These are phyloP conservation scores for Saitozyma podzolica DNA, from an alignment of 768 basidiomycete species.

Conservation along the genomic window DNA sequence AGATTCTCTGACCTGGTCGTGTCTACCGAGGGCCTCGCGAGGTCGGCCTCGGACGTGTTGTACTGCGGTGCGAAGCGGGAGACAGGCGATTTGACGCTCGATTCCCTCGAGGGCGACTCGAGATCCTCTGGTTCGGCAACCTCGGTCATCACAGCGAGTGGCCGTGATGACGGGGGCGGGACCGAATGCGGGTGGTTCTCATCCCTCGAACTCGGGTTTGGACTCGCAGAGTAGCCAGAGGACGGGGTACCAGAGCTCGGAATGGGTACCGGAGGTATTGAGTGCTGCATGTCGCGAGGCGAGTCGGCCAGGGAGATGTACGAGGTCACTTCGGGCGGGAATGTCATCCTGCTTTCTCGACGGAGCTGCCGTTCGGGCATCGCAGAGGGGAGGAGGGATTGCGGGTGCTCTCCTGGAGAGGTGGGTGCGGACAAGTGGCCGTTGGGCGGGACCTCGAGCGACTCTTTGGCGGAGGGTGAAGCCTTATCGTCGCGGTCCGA, in stretches of 20 bases:
- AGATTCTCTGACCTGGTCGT: not conserved
- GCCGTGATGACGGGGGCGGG: slow-evolving; percentile 3
- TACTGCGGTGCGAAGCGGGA: no score
- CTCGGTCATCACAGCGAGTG: no score
- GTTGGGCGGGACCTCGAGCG: no score
- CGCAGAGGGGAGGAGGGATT: slow-evolving; percentile 33
- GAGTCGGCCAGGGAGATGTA: slow-evolving; percentile 39
- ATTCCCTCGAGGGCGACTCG: no score
- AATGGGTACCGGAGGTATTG: slow-evolving; percentile 6
- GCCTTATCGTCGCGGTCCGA: slow-evolving; percentile 38
- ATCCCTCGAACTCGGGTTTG: not conserved
- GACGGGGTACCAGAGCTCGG: slow-evolving; percentile 8
- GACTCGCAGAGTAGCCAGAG: not conserved
- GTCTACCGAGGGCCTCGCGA: not conserved
- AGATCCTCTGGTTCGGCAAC: no score
- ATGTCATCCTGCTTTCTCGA: slow-evolving; percentile 37
- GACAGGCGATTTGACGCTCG: no score
- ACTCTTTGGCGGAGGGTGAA: no score
- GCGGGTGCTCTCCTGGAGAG: slow-evolving; percentile 16
- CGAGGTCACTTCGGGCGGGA: slow-evolving; percentile 37
- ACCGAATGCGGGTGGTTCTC: not conserved
- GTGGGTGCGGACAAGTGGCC: slow-evolving; percentile 11
- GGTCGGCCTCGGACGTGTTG: no score
- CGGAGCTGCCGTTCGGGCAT: slow-evolving; percentile 29
- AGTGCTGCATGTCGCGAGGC: slow-evolving; percentile 15